Evolutionary conservation across 2,329 filamentous ascomycete genomes (phyloP).

Genomic region (Neofusicoccum laricinum): DNA sequence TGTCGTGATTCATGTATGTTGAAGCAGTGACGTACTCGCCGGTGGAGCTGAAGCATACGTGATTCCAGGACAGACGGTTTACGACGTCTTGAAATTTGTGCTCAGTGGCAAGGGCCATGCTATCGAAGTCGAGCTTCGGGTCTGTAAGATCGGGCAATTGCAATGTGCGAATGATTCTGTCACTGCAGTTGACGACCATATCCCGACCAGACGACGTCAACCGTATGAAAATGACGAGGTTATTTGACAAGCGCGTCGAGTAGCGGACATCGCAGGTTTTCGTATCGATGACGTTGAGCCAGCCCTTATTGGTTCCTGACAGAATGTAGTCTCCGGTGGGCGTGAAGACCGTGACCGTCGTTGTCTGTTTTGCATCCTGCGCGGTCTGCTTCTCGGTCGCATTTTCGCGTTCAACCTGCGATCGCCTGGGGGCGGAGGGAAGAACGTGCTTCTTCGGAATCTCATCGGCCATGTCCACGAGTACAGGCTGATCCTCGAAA

Average conservation of each 20-base stretch:
- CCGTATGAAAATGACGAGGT: constrained; percentile 83
- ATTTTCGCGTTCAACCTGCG: constrained; percentile 66
- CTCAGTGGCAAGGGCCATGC: constrained; percentile 84
- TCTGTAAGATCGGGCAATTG: constrained; percentile 71
- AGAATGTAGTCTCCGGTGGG: constrained; percentile 83
- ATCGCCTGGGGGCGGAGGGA: constrained; percentile 76
- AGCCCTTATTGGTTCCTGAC: constrained; percentile 90
- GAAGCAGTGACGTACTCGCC: constrained; percentile 96
- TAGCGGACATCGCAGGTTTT: constrained; percentile 79
- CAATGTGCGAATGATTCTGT: constrained; percentile 91
- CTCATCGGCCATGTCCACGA: constrained; percentile 74
- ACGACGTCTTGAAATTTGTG: constrained; percentile 99
- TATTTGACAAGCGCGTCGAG: constrained; percentile 82
- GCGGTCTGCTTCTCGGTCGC: constrained; percentile 81
- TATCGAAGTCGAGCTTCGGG: constrained; percentile 72
- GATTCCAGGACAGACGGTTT: constrained; percentile 93
- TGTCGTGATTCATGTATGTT: constrained; percentile 97
- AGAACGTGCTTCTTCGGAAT: constrained; percentile 73
- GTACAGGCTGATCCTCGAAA: constrained; percentile 86
- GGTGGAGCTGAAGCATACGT: constrained; percentile 89
- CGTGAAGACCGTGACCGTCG: constrained; percentile 88
- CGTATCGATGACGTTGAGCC: constrained; percentile 91
- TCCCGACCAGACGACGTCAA: constrained; percentile 82
- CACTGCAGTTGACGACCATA: constrained; percentile 86
- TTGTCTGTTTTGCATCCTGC: constrained; percentile 91